Evolutionary conservation across 495 filamentous ascomycete genomes (phyloP).

Genomic region (Evansstolkia leycettana): DNA sequence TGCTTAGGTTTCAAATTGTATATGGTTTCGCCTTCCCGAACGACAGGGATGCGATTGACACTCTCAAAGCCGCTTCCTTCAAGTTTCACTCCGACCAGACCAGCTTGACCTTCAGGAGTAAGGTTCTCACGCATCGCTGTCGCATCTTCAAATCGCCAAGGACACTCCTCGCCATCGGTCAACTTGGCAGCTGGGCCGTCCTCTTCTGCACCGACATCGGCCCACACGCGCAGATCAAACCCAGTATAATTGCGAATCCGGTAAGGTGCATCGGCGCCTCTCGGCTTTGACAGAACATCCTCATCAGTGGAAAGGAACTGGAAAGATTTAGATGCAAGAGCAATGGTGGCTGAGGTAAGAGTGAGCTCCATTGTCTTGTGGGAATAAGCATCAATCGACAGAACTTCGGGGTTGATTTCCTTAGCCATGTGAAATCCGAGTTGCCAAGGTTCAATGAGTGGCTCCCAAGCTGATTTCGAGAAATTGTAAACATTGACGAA

Average conservation of each 20-base stretch:
- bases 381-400: constrained; percentile 77
- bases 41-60: constrained; percentile 76
- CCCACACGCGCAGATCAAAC: constrained; percentile 76
- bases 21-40: constrained; percentile 82
- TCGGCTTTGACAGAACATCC: constrained; percentile 87
- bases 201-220: constrained; percentile 51
- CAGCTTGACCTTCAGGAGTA: constrained; percentile 65
- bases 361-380: constrained; percentile 85
- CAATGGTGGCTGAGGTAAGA: constrained; percentile 86
- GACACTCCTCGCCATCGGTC: constrained; percentile 76
- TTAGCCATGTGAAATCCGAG: constrained; percentile 81
- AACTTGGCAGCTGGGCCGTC: constrained; percentile 65
- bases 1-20: constrained; percentile 79
- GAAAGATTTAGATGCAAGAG: constrained; percentile 80
- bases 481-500: constrained; percentile 98
- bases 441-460: constrained; percentile 91
- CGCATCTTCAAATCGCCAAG: constrained; percentile 95
- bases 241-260: constrained; percentile 90
- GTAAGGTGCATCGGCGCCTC: constrained; percentile 85
- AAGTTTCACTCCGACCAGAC: constrained; percentile 67
- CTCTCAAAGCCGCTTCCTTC: constrained; percentile 91
- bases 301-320: constrained; percentile 82
- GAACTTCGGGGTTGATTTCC: constrained; percentile 57
- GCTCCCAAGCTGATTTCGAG: constrained; percentile 97
- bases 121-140: constrained; percentile 87